phyloP scores from a whole-genome alignment of 208 protist species.

The Crithidia thermophila region DNA sequence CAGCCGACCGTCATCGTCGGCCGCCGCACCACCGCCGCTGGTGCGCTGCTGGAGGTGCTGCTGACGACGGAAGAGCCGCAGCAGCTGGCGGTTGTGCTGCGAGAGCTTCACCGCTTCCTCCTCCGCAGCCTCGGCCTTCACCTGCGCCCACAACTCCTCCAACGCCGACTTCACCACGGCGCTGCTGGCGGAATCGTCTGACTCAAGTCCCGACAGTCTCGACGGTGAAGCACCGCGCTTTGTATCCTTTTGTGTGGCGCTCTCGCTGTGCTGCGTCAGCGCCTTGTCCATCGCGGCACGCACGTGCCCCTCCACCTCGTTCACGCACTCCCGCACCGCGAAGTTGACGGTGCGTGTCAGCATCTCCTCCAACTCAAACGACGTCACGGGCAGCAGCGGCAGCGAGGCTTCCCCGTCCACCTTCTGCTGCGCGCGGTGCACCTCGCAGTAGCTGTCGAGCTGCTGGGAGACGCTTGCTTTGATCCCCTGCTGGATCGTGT shows the following conservation, averaged over 20 bases:
- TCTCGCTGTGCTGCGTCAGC: neutral
- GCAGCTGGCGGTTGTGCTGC: conserved; percentile 36
- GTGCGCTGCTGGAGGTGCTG: conserved; percentile 18
- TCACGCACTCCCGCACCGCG: conserved; percentile 1
- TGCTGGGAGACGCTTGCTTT: conserved; percentile 17
- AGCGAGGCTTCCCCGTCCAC: conserved; percentile 9
- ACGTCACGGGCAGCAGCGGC: conserved; percentile 33
- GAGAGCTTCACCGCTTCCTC: conserved; percentile 32
- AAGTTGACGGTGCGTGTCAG: conserved; percentile 23
- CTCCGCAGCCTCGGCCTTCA: conserved; percentile 26
- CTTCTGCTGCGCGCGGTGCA: conserved; percentile 4
- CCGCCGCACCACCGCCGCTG: neutral
- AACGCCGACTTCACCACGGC: conserved; percentile 21
- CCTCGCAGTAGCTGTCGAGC: conserved; percentile 36
- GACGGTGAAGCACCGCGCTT: neutral
- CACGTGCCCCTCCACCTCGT: conserved; percentile 13
- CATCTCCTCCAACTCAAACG: conserved; percentile 40
- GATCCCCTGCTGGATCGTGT: conserved; percentile 5
- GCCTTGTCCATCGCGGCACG: conserved; percentile 25
- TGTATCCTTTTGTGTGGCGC: too few species aligned
- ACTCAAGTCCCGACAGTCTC: neutral
- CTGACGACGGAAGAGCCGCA: conserved; percentile 31
- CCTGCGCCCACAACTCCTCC: conserved; percentile 29
- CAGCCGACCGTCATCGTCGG: neutral
- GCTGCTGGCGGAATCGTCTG: conserved; percentile 3